These are phyloP conservation scores for Aspergillus sclerotiicarbonarius DNA, from an alignment of 495 filamentous ascomycete species.

Conservation along the genomic window DNA sequence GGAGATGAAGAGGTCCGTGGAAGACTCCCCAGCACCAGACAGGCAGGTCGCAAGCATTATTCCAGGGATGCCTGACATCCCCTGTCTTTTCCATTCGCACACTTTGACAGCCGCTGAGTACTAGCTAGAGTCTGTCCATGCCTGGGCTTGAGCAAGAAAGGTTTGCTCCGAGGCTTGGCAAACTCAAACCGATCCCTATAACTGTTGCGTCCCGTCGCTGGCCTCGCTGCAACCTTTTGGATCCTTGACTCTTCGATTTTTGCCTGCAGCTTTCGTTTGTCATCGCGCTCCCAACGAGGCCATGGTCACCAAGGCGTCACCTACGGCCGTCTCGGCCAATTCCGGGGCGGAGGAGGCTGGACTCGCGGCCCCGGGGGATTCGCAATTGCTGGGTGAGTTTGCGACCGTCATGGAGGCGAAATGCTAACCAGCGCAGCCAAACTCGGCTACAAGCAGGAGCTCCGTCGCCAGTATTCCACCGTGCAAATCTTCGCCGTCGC, in stretches of 20 bases:
- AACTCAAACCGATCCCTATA: neutral
- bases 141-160: no score
- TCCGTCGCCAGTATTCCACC: slow-evolving; percentile 63
- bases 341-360: neutral
- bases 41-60: neutral
- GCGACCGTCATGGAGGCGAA: neutral
- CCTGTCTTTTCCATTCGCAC: no score
- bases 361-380: neutral
- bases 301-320: neutral
- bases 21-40: neutral
- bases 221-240: neutral
- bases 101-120: neutral
- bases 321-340: neutral
- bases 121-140: no score
- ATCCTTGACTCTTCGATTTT: neutral
- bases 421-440: slow-evolving; percentile 22
- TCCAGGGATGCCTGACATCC: neutral
- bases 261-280: neutral
- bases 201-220: neutral
- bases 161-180: neutral
- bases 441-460: slow-evolving; percentile 70
- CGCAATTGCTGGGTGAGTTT: neutral
- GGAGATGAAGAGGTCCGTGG: neutral
- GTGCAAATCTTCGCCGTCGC: slow-evolving; percentile 69
- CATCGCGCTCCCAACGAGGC: neutral